Percentiles rank a stretch among this genome's conserved stretches.
These are phyloP conservation scores for Didymella pomorum DNA, from an alignment of 2,329 filamentous ascomycete genomes.

Conservation along the genomic window DNA sequence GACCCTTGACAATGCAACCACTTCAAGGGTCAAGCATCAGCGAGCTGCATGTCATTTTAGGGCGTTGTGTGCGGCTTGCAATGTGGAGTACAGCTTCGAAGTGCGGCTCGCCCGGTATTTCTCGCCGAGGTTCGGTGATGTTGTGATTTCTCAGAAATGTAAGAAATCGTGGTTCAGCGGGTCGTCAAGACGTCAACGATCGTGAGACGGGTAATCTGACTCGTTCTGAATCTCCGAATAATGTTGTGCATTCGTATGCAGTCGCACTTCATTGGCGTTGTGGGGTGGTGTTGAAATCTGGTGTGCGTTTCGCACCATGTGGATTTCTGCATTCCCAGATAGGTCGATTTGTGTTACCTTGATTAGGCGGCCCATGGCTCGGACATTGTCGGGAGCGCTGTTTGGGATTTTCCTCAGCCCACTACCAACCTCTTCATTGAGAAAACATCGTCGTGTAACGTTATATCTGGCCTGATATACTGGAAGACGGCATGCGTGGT, in stretches of 20 bases:
- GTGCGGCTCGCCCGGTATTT: slow-evolving; percentile 28
- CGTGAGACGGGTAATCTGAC: background rate
- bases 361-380: slow-evolving; percentile 20
- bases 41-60: slow-evolving; percentile 39
- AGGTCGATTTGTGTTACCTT: slow-evolving; percentile 15
- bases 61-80: slow-evolving; percentile 17
- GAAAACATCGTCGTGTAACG: slow-evolving; percentile 10
- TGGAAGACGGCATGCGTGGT: slow-evolving; percentile 8
- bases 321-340: slow-evolving; percentile 5
- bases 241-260: slow-evolving; percentile 2
- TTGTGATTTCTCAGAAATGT: slow-evolving; percentile 2
- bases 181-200: slow-evolving; percentile 18
- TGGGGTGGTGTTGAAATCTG: slow-evolving; percentile 17
- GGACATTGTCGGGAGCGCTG: slow-evolving; percentile 11
- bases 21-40: slow-evolving; percentile 23
- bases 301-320: slow-evolving; percentile 15
- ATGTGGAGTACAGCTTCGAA: slow-evolving; percentile 27
- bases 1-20: slow-evolving; percentile 25
- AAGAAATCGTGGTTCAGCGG: slow-evolving; percentile 13
- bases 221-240: slow-evolving; percentile 2
- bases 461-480: slow-evolving; percentile 17
- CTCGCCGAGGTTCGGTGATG: slow-evolving; percentile 26
- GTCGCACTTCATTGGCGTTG: slow-evolving; percentile 9
- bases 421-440: slow-evolving; percentile 6
- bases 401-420: slow-evolving; percentile 2